These are phyloP conservation scores for Ziziphus jujuba DNA, from an alignment of 306 rosid species.

Conservation along the genomic window DNA sequence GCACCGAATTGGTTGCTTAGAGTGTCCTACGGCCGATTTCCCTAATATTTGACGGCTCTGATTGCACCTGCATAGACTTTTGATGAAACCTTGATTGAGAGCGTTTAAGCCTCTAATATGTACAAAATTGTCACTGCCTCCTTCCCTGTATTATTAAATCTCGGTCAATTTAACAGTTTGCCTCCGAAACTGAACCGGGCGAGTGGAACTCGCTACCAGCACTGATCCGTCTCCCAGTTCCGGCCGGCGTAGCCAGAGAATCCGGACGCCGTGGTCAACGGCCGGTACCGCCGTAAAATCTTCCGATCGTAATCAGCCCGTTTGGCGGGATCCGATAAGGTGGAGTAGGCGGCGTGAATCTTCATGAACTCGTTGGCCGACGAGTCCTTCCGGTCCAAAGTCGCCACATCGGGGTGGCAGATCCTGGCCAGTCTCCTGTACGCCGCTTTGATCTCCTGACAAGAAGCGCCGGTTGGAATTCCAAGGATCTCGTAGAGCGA, in stretches of 20 bases:
- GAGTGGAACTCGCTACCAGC: conserved; percentile 77
- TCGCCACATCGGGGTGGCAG: conserved; percentile 87
- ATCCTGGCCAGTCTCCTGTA: conserved; percentile 75
- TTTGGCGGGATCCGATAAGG: conserved; percentile 76
- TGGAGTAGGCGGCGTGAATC: conserved; percentile 83
- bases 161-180: background rate
- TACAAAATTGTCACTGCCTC: background rate
- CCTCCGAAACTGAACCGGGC: background rate
- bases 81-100: background rate
- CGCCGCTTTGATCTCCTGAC: conserved; percentile 77
- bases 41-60: conserved; percentile 27
- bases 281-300: conserved; percentile 44
- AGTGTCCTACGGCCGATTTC: background rate
- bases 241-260: conserved; percentile 59
- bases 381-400: conserved; percentile 49
- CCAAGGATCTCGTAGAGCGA: conserved; percentile 82
- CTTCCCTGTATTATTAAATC: background rate
- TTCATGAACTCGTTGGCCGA: conserved; percentile 74
- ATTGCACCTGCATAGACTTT: conserved; percentile 11
- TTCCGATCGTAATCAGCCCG: conserved; percentile 82
- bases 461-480: conserved; percentile 60
- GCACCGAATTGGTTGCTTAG: background rate
- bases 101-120: background rate
- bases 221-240: conserved; percentile 99
- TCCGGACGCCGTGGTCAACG: conserved; percentile 40